Evolutionary conservation across 331 rosid species (phyloP).

Genomic region (Cydonia oblonga): DNA sequence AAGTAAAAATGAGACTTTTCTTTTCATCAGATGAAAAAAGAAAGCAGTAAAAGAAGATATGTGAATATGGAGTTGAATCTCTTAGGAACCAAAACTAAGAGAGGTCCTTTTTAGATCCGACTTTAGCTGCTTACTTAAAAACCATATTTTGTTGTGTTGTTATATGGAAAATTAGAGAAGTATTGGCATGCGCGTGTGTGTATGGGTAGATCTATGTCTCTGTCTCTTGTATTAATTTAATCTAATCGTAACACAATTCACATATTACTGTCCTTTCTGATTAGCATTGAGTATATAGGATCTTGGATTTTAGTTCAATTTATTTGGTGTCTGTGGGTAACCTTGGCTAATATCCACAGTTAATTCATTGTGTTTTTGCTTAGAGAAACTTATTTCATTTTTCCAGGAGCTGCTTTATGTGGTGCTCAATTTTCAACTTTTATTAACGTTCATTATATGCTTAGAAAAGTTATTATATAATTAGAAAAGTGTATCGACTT

Average conservation of each 20-base stretch:
- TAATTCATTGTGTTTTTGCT: neutral
- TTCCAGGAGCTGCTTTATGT: neutral
- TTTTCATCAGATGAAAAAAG: neutral
- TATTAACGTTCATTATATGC: neutral
- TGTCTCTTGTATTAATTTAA: neutral
- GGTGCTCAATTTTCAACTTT: neutral
- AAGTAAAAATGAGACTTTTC: neutral
- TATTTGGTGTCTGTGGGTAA: neutral
- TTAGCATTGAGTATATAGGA: neutral
- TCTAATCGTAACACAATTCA: neutral
- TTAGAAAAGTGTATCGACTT: neutral
- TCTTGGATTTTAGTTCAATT: neutral
- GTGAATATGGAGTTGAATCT: conserved; percentile 5
- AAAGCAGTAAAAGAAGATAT: neutral
- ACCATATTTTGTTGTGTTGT: neutral
- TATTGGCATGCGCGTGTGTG: neutral
- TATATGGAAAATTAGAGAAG: neutral
- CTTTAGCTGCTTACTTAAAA: neutral
- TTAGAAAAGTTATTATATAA: neutral
- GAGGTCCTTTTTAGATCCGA: neutral
- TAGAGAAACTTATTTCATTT: neutral
- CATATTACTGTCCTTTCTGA: neutral
- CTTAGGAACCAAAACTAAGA: conserved; percentile 1
- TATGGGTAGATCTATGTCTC: no score
- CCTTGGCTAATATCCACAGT: neutral